phyloP scores from a whole-genome alignment of 345 rosid species.

The Gossypium ekmanianum region DNA sequence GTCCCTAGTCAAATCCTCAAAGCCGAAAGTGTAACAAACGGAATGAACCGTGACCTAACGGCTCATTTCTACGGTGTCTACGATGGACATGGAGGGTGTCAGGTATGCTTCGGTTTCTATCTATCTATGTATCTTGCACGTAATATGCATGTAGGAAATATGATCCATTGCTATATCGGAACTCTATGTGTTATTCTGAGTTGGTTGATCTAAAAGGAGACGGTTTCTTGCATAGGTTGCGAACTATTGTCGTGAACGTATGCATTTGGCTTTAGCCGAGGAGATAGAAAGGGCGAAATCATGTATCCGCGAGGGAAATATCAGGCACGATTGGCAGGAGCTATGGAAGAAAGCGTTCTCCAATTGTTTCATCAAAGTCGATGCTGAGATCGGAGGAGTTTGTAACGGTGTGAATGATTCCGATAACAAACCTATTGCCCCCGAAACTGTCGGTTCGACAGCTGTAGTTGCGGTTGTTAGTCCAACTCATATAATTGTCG shows the following conservation, averaged over 20 bases:
- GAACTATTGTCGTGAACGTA: slow-evolving; percentile 52
- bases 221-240: slow-evolving; percentile 44
- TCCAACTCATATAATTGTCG: slow-evolving; percentile 52
- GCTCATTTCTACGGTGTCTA: slow-evolving; percentile 68
- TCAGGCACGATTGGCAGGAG: slow-evolving; percentile 40
- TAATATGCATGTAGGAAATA: background rate
- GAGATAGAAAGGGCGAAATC: slow-evolving; percentile 46
- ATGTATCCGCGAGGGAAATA: slow-evolving; percentile 23
- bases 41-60: slow-evolving; percentile 22
- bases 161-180: background rate
- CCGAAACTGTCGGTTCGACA: slow-evolving; percentile 88
- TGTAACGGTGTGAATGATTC: slow-evolving; percentile 1
- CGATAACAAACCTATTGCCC: slow-evolving; percentile 31
- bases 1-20: slow-evolving; percentile 32
- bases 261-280: slow-evolving; percentile 64
- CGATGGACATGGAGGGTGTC: slow-evolving; percentile 81
- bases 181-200: background rate
- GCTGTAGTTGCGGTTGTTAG: slow-evolving; percentile 65
- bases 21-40: slow-evolving; percentile 20
- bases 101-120: slow-evolving; percentile 35
- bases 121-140: background rate
- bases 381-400: slow-evolving; percentile 41
- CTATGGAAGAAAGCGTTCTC: slow-evolving; percentile 56
- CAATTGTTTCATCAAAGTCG: slow-evolving; percentile 60
- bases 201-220: too few relatives aligned